Conservation (phyloP, 2,329 filamentous ascomycete genomes). For the Aspergillus ustus region DNA sequence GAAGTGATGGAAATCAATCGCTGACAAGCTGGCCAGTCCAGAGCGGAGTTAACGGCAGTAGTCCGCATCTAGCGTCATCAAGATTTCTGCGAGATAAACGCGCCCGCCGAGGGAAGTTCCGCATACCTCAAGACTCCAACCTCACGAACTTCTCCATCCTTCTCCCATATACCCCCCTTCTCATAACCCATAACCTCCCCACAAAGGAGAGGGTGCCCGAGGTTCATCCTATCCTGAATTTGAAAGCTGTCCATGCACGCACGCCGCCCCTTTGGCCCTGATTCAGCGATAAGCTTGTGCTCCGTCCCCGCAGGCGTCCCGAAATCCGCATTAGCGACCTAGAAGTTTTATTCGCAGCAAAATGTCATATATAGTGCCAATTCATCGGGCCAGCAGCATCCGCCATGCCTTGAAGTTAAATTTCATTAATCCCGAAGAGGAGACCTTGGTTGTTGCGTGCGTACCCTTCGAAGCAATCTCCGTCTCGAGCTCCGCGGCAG, state of each 20-base stretch:
- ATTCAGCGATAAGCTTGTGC: conserved; percentile 6
- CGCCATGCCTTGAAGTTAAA: conserved; percentile 83
- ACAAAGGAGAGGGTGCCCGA: conserved; percentile 2
- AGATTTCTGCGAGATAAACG: conserved; percentile 12
- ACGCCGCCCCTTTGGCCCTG: neutral
- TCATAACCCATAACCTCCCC: neutral
- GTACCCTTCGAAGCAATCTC: conserved; percentile 39
- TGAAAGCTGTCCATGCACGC: neutral
- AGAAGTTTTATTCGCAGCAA: conserved; percentile 9
- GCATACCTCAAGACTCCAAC: neutral
- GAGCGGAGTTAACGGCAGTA: conserved; percentile 5
- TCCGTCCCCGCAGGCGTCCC: conserved; percentile 16
- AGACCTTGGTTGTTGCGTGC: conserved; percentile 87
- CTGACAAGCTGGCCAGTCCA: neutral
- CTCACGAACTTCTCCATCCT: neutral
- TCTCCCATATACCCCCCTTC: neutral
- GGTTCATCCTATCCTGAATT: conserved; percentile 3
- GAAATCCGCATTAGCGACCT: neutral
- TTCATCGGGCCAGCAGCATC: conserved; percentile 89
- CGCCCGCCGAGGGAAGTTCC: neutral
- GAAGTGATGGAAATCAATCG: neutral
- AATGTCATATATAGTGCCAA: conserved; percentile 95
- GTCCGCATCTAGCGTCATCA: conserved; percentile 14
- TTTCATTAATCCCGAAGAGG: conserved; percentile 73
- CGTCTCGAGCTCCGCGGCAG: neutral